Conservation (phyloP, 2,329 filamentous ascomycete species). For the Aspergillus terreus region DNA sequence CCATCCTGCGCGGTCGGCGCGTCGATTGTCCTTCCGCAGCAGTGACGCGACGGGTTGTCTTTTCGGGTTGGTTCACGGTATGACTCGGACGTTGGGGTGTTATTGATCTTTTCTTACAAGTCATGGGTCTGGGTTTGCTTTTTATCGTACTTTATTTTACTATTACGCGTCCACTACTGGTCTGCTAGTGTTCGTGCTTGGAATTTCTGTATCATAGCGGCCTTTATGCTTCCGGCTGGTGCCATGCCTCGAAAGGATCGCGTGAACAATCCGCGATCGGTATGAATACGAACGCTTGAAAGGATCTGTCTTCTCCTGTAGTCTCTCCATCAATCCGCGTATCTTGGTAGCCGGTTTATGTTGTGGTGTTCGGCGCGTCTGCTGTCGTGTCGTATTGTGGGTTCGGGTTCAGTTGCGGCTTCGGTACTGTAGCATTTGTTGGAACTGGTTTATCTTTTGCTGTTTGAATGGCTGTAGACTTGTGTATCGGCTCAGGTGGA, state of each 20-base stretch:
- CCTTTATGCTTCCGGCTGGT: constrained; percentile 34
- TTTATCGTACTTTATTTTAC: constrained; percentile 35
- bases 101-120: constrained; percentile 36
- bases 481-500: no score
- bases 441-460: no score
- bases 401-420: no score
- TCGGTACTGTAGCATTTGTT: no score
- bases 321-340: no score
- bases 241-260: constrained; percentile 31
- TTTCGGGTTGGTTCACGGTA: constrained; percentile 42
- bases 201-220: constrained; percentile 43
- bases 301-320: background rate
- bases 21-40: constrained; percentile 27
- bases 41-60: constrained; percentile 33
- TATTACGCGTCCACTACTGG: constrained; percentile 37
- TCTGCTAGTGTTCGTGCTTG: constrained; percentile 37
- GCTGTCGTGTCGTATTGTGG: no score
- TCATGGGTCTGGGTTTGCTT: constrained; percentile 44
- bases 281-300: constrained; percentile 35
- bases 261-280: constrained; percentile 23
- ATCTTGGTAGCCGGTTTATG: no score
- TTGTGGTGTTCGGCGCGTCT: no score
- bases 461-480: no score
- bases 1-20: constrained; percentile 33
- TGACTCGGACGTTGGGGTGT: constrained; percentile 44